phyloP scores from a whole-genome alignment of 352 stramenopile genomes.

The Lagenidium giganteum region DNA sequence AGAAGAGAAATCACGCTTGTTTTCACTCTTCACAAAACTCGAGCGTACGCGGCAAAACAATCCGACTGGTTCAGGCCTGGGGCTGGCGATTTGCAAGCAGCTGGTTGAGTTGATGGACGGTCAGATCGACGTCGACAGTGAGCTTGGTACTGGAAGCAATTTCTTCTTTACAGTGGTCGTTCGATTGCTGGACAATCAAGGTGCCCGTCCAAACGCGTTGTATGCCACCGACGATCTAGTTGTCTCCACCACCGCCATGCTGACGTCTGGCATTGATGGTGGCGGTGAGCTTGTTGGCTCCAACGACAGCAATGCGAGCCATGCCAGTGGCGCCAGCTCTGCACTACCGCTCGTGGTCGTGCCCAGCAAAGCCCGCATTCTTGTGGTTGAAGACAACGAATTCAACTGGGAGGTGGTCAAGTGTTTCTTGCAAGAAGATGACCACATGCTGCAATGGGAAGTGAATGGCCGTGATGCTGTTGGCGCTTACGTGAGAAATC shows the following conservation, averaged over 20 bases:
- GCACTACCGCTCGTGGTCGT: slow-evolving; percentile 26
- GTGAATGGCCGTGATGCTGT: slow-evolving; percentile 62
- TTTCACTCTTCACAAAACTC: slow-evolving; percentile 80
- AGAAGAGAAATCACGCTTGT: slow-evolving; percentile 76
- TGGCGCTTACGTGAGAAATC: slow-evolving; percentile 46
- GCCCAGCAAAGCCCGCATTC: slow-evolving; percentile 49
- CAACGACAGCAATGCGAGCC: slow-evolving; percentile 35
- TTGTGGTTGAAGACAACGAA: slow-evolving; percentile 75
- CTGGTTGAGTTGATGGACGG: slow-evolving; percentile 87
- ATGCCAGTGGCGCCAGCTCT: slow-evolving; percentile 12
- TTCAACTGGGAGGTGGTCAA: slow-evolving; percentile 81
- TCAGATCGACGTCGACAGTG: slow-evolving; percentile 79
- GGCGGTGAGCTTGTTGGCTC: slow-evolving; percentile 30
- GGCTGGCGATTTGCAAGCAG: slow-evolving; percentile 85
- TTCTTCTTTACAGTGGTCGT: slow-evolving; percentile 86
- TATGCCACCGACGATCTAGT: slow-evolving; percentile 53
- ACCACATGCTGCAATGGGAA: slow-evolving; percentile 68
- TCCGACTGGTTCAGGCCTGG: slow-evolving; percentile 79
- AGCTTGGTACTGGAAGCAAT: slow-evolving; percentile 69
- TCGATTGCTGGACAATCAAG: slow-evolving; percentile 43
- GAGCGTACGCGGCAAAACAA: slow-evolving; percentile 82
- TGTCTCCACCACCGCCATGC: slow-evolving; percentile 9
- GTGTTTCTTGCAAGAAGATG: slow-evolving; percentile 66
- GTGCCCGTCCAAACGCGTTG: slow-evolving; percentile 31
- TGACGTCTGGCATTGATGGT: slow-evolving; percentile 15